Conservation (phyloP, 2,329 filamentous ascomycete genomes). For the Fusarium keratoplasticum region DNA sequence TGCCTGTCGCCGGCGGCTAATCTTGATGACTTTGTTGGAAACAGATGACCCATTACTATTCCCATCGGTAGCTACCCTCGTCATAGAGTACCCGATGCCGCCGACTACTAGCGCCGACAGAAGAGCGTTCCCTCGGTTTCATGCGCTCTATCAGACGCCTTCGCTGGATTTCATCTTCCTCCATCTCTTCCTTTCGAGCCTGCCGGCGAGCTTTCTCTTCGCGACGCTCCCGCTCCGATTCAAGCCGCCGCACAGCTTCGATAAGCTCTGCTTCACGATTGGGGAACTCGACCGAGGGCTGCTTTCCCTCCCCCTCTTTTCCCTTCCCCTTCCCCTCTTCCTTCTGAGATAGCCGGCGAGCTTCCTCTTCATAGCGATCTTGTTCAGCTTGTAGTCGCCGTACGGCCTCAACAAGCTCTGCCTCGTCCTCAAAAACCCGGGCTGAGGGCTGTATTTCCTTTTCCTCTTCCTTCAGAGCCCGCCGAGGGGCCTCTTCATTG, state of each 20-base stretch:
- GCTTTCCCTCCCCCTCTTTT: not conserved
- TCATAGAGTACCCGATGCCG: conserved; percentile 53
- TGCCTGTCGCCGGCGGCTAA: not conserved
- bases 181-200: conserved; percentile 43
- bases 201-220: conserved; percentile 45
- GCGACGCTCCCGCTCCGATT: conserved; percentile 47
- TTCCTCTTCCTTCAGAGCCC: no score
- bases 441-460: not conserved
- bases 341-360: not conserved
- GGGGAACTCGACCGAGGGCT: conserved; percentile 36
- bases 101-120: conserved; percentile 51
- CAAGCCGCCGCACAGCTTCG: conserved; percentile 47
- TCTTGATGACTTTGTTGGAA: not conserved
- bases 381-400: not conserved
- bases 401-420: not conserved
- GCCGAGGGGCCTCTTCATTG: not conserved
- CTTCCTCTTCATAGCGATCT: not conserved
- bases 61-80: conserved; percentile 54
- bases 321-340: not conserved
- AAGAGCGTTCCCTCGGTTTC: conserved; percentile 51
- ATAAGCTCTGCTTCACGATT: conserved; percentile 49
- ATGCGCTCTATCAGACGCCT: conserved; percentile 56
- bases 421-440: not conserved
- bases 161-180: conserved; percentile 53
- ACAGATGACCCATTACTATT: conserved; percentile 43